Percentiles rank a stretch among this genome's conserved stretches.
phyloP scores from a whole-genome alignment of 495 filamentous ascomycete species.

The Hypoxylon fuscum region DNA sequence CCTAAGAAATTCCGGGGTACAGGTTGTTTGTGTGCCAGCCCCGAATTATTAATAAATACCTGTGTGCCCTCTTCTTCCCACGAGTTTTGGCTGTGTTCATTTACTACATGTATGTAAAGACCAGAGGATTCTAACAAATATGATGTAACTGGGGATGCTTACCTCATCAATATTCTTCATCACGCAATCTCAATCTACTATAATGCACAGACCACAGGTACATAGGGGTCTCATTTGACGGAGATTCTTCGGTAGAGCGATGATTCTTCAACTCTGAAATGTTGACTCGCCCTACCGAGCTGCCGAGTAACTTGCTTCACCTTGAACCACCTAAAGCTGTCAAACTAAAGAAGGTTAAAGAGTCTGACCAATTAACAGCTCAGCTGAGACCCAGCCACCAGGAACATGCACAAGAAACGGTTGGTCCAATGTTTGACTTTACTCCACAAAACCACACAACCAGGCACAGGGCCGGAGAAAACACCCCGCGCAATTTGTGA shows the following conservation, averaged over 20 bases:
- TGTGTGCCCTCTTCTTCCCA: no score
- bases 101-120: no score
- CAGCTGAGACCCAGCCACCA: slow-evolving; percentile 29
- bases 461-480: slow-evolving; percentile 8
- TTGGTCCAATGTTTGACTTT: not conserved
- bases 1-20: not conserved
- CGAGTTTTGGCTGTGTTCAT: no score
- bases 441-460: not conserved
- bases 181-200: no score
- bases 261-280: not conserved
- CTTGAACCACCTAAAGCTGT: slow-evolving; percentile 9
- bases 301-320: slow-evolving; percentile 3
- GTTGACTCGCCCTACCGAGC: no score
- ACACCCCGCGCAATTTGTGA: slow-evolving; percentile 35
- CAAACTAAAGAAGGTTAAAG: not conserved
- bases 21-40: no score
- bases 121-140: no score
- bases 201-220: no score
- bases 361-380: slow-evolving; percentile 20
- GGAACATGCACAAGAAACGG: slow-evolving; percentile 23
- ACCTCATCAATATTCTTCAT: no score
- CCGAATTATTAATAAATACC: no score
- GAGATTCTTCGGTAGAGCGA: not conserved
- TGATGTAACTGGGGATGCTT: no score
- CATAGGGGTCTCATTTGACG: not conserved